A percentile compares a stretch with the other conserved stretches of the same genome.
These are phyloP conservation scores for Ogataea paraovalis DNA, from an alignment of 805 yeast species.

Conservation along the genomic window DNA sequence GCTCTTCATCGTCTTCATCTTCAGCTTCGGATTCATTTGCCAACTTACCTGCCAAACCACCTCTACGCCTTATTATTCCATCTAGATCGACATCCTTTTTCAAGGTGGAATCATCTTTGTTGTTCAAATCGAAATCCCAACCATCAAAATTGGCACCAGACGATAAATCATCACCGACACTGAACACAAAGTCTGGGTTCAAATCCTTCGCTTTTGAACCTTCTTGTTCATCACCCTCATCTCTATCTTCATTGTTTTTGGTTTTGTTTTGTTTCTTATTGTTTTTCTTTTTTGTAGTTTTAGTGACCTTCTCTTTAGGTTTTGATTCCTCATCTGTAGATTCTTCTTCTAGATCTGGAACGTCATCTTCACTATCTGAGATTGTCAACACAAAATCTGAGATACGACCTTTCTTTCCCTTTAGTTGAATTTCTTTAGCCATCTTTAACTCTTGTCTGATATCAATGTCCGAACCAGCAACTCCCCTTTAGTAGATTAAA, in stretches of 20 bases:
- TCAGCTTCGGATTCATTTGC: constrained; percentile 35
- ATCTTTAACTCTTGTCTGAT: background rate
- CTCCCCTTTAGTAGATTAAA: too few species aligned
- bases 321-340: constrained; percentile 41
- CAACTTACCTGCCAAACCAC: constrained; percentile 45
- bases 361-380: constrained; percentile 71
- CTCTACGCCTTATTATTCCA: constrained; percentile 79
- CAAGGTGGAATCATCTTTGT: constrained; percentile 14
- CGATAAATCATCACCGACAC: constrained; percentile 46
- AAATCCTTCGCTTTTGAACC: constrained; percentile 50
- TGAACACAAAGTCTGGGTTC: constrained; percentile 72
- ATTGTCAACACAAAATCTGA: constrained; percentile 70
- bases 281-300: constrained; percentile 15
- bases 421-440: background rate
- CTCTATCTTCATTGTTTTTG: constrained; percentile 5
- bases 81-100: constrained; percentile 79
- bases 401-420: constrained; percentile 4
- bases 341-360: constrained; percentile 35
- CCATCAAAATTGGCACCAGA: constrained; percentile 52
- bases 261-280: constrained; percentile 25
- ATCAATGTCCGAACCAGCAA: too few species aligned
- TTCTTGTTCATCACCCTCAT: constrained; percentile 24
- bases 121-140: constrained; percentile 74
- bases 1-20: constrained; percentile 27
- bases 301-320: constrained; percentile 7